Conservation (phyloP, 495 filamentous ascomycete species). For the Copromyces sp. region DNA sequence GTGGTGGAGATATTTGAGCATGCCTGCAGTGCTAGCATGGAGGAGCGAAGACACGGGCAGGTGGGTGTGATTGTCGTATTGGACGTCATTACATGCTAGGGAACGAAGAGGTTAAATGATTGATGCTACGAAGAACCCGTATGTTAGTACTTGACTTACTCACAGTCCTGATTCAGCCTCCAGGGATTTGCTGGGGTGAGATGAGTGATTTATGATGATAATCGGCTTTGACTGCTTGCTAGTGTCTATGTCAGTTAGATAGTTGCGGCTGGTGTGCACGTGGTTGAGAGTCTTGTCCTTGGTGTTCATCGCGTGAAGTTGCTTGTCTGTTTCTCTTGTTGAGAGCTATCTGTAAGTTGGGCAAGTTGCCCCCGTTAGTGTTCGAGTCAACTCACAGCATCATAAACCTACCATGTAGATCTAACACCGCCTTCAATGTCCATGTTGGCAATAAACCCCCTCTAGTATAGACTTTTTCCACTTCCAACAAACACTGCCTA, state of each 20-base stretch:
- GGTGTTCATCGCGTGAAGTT: neutral
- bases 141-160: no score
- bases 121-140: neutral
- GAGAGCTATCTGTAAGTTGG: no score
- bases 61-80: neutral
- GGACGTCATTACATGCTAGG: neutral
- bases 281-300: neutral
- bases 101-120: neutral
- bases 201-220: neutral
- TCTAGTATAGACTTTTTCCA: neutral
- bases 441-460: neutral
- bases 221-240: neutral
- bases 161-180: no score
- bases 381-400: neutral
- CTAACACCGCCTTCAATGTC: neutral
- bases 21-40: neutral
- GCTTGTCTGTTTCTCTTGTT: neutral
- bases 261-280: neutral
- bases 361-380: neutral
- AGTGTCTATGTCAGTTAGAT: neutral
- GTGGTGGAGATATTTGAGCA: neutral
- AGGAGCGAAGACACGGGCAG: no score
- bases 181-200: no score
- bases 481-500: neutral
- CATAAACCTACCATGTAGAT: neutral